Percentiles rank a stretch among this genome's conserved stretches.
These are phyloP conservation scores for Auricularia sp. DNA, from an alignment of 768 basidiomycete genomes.

Conservation along the genomic window DNA sequence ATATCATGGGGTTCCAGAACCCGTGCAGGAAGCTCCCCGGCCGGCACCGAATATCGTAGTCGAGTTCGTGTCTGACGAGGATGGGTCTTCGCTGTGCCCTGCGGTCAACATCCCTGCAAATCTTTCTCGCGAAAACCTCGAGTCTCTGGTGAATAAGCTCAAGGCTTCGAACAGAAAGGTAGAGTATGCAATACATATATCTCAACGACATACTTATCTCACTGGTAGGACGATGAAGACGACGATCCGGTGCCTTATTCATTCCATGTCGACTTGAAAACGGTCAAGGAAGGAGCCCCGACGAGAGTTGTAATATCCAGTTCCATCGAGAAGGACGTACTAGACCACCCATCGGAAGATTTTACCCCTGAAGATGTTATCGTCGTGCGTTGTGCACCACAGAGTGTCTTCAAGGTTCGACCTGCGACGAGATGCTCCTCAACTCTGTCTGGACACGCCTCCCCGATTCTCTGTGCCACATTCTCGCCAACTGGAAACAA, in stretches of 20 bases:
- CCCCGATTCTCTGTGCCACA: conserved; percentile 87
- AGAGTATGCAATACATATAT: not conserved
- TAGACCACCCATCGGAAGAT: conserved; percentile 56
- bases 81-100: conserved; percentile 72
- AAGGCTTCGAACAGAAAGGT: conserved; percentile 65
- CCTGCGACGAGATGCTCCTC: conserved; percentile 92
- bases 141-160: conserved; percentile 86
- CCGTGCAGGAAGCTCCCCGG: conserved; percentile 36
- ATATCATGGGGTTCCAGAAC: conserved; percentile 63
- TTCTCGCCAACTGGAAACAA: conserved; percentile 90
- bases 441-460: conserved; percentile 81
- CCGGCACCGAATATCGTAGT: conserved; percentile 67
- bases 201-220: not conserved
- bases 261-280: conserved; percentile 74
- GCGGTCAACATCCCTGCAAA: conserved; percentile 85
- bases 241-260: conserved; percentile 89
- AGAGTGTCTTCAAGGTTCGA: conserved; percentile 89
- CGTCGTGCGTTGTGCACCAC: conserved; percentile 82
- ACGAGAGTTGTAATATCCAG: conserved; percentile 75
- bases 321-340: conserved; percentile 73
- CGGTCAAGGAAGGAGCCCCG: conserved; percentile 41
- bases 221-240: conserved; percentile 30
- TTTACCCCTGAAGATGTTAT: conserved; percentile 84
- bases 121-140: conserved; percentile 70
- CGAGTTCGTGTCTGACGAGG: conserved; percentile 85